Base-by-base conservation (phyloP, 1,139 yeast genomes). In the Blastobotrys petasosporus region DNA sequence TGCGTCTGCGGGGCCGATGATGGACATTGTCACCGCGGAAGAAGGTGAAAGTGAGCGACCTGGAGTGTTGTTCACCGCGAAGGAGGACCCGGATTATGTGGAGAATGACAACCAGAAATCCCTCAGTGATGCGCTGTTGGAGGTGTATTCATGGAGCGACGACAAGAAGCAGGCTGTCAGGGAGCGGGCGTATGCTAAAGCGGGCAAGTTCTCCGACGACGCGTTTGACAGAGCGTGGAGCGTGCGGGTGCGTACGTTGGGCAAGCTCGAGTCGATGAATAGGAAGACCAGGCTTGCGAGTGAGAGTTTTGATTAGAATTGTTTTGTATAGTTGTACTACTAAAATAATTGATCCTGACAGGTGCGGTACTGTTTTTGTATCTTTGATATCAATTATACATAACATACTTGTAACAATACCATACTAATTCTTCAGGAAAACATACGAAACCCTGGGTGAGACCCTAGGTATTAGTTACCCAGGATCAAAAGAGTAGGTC, bases 1-100 rank as follows among this genome's bases (percentile, higher is more conserved):
- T 66, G 94, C 95, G 3, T 84, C 95, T 43, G 95, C 96, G 0
- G 99, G 99, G 0, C 99, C 99, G 10, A 71, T 77, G 45, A 69
- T 82, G 50, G 99, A 94, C 64, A 92, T 94, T 51, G 92, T 86
- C 8, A 79, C 80, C 8, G 73, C 75, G 64, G 75, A 77, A 46
- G 64, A 67, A 1, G 50, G 39, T 16, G 48, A 46, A 41, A 34
- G 29, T 10, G 17, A 32, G 13, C 10, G 20, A 7, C 75, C 85
- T 0, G 96, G 96, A 0, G 82, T 82, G 54, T 83, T 86, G 64
- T 90, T 88, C 70, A 80, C 75, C 51, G 73, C 76, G 45, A 75
- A 73, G 39, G 74, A 76, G 2, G 97, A 88, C 62, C 90, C 85
- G 1, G 68, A 64, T 42, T 60, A 51, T 41, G 41, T 35, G 12